Conservation (phyloP, 2,329 filamentous ascomycete genomes). For the Lasiodiplodia citricola region DNA sequence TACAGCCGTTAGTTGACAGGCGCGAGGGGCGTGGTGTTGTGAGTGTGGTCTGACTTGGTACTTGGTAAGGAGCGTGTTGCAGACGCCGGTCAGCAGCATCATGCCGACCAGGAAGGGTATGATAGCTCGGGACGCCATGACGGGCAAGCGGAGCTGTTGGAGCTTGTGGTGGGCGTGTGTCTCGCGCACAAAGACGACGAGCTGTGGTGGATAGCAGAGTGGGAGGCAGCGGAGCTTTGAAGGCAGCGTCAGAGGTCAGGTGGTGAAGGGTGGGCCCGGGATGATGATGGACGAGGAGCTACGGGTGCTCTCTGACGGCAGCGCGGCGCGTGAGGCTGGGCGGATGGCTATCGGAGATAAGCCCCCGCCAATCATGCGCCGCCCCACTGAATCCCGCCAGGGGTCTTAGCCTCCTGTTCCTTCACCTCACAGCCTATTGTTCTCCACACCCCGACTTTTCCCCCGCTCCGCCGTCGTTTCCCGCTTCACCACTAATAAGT, state of each 20-base stretch:
- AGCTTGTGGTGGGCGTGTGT: not conserved
- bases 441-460: not conserved
- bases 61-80: conserved; percentile 96
- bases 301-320: not conserved
- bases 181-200: not conserved
- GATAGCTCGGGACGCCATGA: conserved; percentile 73
- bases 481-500: too few species aligned
- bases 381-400: not conserved
- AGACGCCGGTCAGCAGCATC: conserved; percentile 96
- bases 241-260: conserved; percentile 16
- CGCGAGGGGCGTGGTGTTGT: conserved; percentile 11
- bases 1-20: conserved; percentile 31
- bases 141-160: conserved; percentile 27
- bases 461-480: not conserved
- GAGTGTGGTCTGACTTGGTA: conserved; percentile 70
- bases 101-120: conserved; percentile 88
- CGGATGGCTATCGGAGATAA: conserved; percentile 23
- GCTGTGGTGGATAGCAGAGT: not conserved
- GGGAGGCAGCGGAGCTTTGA: conserved; percentile 4
- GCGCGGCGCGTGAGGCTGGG: conserved; percentile 23
- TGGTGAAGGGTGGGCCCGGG: conserved; percentile 7
- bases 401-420: not conserved
- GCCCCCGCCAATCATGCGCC: conserved; percentile 5
- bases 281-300: conserved; percentile 17
- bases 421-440: not conserved